Evolutionary conservation across 495 filamentous ascomycete genomes (phyloP).

Genomic region (Penicillium flavigenum): DNA sequence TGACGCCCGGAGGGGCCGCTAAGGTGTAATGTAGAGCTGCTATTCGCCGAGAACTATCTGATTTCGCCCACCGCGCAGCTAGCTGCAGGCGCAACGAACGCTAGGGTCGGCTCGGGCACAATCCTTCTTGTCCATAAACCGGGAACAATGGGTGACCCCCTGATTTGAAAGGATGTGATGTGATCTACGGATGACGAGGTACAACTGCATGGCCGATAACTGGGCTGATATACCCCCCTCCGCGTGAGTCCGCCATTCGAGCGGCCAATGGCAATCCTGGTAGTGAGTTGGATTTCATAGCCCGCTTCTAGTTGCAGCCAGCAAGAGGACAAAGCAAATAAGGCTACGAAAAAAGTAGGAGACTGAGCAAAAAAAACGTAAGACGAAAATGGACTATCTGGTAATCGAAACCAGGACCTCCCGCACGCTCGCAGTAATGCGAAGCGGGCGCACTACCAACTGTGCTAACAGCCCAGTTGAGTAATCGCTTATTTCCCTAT

Average conservation of each 20-base stretch:
- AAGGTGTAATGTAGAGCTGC: background rate
- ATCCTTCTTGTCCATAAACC: background rate
- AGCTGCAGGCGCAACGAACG: conserved; percentile 2
- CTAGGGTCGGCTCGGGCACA: background rate
- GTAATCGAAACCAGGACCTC: conserved; percentile 32
- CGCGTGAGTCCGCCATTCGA: background rate
- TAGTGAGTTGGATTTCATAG: background rate
- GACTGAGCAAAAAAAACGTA: background rate
- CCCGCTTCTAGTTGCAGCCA: background rate
- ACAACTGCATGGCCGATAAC: background rate
- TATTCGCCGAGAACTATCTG: conserved; percentile 2
- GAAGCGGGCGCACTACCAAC: conserved; percentile 27
- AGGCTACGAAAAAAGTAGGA: background rate
- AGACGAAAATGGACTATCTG: conserved; percentile 20
- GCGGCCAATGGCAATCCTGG: background rate
- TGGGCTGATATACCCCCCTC: background rate
- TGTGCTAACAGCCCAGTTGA: conserved; percentile 25
- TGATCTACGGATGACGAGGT: conserved; percentile 2
- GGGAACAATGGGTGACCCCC: background rate
- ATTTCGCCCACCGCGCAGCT: conserved; percentile 1
- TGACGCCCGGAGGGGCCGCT: background rate
- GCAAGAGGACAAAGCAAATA: background rate
- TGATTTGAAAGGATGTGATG: background rate
- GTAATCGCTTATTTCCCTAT: conserved; percentile 2
- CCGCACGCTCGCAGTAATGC: conserved; percentile 17